These are phyloP conservation scores for Aspergillus candidus DNA, from an alignment of 2,329 filamentous ascomycete species.

Conservation along the genomic window DNA sequence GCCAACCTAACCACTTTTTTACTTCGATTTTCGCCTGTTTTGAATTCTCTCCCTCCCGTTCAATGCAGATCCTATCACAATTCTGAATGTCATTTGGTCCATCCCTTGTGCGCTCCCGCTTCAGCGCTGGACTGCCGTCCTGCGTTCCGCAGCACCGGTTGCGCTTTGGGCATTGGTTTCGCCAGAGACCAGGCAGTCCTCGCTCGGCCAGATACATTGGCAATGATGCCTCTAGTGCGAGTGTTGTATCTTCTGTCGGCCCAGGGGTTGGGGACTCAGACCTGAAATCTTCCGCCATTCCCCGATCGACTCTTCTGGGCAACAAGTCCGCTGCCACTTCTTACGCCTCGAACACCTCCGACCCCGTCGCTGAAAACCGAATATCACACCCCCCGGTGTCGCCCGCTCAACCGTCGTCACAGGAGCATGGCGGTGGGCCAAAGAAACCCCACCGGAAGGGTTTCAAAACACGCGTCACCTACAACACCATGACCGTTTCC, in stretches of 20 bases:
- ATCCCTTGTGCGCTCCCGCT: conserved; percentile 25
- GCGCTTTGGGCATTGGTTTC: conserved; percentile 18
- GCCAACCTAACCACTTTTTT: neutral
- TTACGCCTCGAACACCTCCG: too few relatives aligned
- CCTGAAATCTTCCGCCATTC: neutral
- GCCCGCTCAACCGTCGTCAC: too few relatives aligned
- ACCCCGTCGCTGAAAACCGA: too few relatives aligned
- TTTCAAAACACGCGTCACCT: neutral
- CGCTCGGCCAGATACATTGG: conserved; percentile 5
- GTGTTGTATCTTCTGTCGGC: neutral
- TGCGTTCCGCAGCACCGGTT: conserved; percentile 13
- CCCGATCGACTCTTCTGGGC: neutral
- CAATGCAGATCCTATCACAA: conserved; percentile 1
- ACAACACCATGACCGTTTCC: conserved; percentile 1
- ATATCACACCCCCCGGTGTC: too few relatives aligned
- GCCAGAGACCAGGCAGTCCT: conserved; percentile 8
- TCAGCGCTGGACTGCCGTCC: conserved; percentile 22
- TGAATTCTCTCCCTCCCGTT: conserved; percentile 1
- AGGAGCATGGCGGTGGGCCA: too few relatives aligned
- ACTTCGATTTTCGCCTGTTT: neutral
- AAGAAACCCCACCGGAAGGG: too few relatives aligned
- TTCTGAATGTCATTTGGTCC: conserved; percentile 35
- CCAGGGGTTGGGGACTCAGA: neutral
- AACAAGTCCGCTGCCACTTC: neutral
- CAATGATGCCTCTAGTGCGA: conserved; percentile 11